Evolutionary conservation across 2,329 filamentous ascomycete genomes (phyloP), one percentile per base, ranked within the genome.

Genomic region (Fusarium coffeatum): DNA sequence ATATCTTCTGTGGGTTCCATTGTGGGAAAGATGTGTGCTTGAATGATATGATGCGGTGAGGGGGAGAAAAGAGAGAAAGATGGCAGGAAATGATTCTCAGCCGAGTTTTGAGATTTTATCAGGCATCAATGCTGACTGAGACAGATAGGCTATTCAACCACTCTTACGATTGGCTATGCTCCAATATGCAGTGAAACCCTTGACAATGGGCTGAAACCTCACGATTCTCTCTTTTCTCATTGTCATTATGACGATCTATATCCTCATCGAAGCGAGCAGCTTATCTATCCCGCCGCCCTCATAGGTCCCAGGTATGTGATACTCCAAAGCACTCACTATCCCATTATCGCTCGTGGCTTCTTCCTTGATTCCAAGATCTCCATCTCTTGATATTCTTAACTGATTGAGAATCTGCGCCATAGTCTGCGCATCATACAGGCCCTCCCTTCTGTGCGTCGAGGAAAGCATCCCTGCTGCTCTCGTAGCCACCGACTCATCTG

Each of bases 341-440:
- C 15, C 6, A 0, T n/a, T 7, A 0, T 4, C 41, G 16, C 4
- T 13, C 3, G 11, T 1, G 10, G 7, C 6, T 8, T 50, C 25
- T 23, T 28, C 6, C 3, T 59, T 23, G 1, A 23, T 11, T 2
- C 12, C 7, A 2, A 6, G 9, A 9, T 8, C 22, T 2, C 16
- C 3, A 3, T 64, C 61, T 16, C 47, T 54, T 6, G 30, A 49
- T 4, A 15, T 20, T 8, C n/a, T 47, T 1, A 71, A 25, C 1
- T 45, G 13, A 8, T 46, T 27, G 12, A 72, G 41, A 11, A 72
- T 61, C 1, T 9, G 27, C 8, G 59, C 49, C 60, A 72, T 60
- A 5, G 48, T 49, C 22, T 37, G 47, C 6, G 68, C 55, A 40
- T 72, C 69, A n/a, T 71, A 72, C 13, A 72, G 13, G 5, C 69